A percentile compares a stretch with the other conserved stretches of the same genome.
Evolutionary conservation across 805 yeast species (phyloP).

Genomic region (Yueomyces sinensis): DNA sequence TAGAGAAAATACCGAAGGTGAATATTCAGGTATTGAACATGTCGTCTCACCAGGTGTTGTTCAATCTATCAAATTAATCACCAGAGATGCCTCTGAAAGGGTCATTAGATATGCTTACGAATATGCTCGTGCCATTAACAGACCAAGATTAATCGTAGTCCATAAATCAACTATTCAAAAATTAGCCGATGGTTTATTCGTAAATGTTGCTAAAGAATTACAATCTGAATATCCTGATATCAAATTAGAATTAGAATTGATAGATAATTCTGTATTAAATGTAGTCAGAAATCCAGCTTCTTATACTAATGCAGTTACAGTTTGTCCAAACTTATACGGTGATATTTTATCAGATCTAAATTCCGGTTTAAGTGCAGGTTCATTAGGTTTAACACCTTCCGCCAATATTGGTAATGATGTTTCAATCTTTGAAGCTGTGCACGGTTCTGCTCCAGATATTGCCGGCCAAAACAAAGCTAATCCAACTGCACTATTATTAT

Average conservation of each 20-base stretch:
- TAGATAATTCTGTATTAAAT: slow-evolving; percentile 90
- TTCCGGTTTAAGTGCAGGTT: slow-evolving; percentile 90
- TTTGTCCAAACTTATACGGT: slow-evolving; percentile 98
- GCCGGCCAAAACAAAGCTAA: slow-evolving; percentile 98
- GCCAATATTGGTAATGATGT: slow-evolving; percentile 99
- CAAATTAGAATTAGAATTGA: slow-evolving; percentile 68
- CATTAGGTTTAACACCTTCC: slow-evolving; percentile 96
- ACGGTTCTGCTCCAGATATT: slow-evolving; percentile 99
- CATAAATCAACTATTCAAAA: slow-evolving; percentile 99
- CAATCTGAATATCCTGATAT: slow-evolving; percentile 89
- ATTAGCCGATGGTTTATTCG: slow-evolving; percentile 94
- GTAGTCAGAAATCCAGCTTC: slow-evolving; percentile 78
- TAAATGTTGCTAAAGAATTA: slow-evolving; percentile 78
- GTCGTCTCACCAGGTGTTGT: slow-evolving; percentile 97
- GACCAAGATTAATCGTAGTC: slow-evolving; percentile 83
- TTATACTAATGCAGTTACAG: slow-evolving; percentile 79
- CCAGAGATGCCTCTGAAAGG: slow-evolving; percentile 91
- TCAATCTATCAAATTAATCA: slow-evolving; percentile 93
- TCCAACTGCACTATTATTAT: slow-evolving; percentile 93
- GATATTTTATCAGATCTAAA: slow-evolving; percentile 97
- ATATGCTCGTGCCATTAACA: slow-evolving; percentile 80
- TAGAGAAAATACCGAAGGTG: slow-evolving; percentile 99
- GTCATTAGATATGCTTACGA: slow-evolving; percentile 95
- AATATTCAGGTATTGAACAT: slow-evolving; percentile 98
- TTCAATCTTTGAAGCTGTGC: slow-evolving; percentile 98